Evolutionary conservation across 495 filamentous ascomycete species (phyloP).

Genomic region (Achaetomiella virescens): DNA sequence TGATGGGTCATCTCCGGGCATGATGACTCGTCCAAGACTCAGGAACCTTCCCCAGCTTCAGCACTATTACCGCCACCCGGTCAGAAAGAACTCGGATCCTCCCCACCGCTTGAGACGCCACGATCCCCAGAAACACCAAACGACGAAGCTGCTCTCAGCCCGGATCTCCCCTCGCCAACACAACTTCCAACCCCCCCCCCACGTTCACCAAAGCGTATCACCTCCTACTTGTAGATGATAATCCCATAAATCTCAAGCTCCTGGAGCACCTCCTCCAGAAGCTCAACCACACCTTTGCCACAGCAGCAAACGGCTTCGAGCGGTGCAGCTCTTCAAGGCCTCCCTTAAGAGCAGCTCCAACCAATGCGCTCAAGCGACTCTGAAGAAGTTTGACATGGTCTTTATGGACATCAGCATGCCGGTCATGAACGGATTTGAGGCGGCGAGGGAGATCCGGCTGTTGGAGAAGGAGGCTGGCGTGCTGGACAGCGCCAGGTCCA

Average conservation of each 20-base stretch:
- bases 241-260: slow-evolving; percentile 67
- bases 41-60: no score
- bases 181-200: no score
- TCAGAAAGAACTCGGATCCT: no score
- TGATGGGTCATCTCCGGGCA: no score
- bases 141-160: no score
- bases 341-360: no score
- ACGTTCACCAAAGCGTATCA: slow-evolving; percentile 10
- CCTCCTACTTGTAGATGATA: slow-evolving; percentile 68
- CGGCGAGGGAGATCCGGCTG: slow-evolving; percentile 49
- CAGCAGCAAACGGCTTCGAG: slow-evolving; percentile 42
- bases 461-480: slow-evolving; percentile 36
- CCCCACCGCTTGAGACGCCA: no score
- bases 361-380: slow-evolving; percentile 14
- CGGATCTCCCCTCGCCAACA: no score
- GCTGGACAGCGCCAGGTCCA: slow-evolving; percentile 29
- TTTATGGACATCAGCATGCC: slow-evolving; percentile 68
- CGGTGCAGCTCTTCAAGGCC: slow-evolving; percentile 32
- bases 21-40: no score
- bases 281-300: slow-evolving; percentile 35
- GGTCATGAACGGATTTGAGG: slow-evolving; percentile 56
- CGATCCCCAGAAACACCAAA: no score
- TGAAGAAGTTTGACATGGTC: slow-evolving; percentile 42
- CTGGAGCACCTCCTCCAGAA: slow-evolving; percentile 55
- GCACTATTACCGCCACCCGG: no score